These are phyloP conservation scores for Chytriomyces sp. DNA, from an alignment of 192 early-diverging fungal species.

Conservation along the genomic window DNA sequence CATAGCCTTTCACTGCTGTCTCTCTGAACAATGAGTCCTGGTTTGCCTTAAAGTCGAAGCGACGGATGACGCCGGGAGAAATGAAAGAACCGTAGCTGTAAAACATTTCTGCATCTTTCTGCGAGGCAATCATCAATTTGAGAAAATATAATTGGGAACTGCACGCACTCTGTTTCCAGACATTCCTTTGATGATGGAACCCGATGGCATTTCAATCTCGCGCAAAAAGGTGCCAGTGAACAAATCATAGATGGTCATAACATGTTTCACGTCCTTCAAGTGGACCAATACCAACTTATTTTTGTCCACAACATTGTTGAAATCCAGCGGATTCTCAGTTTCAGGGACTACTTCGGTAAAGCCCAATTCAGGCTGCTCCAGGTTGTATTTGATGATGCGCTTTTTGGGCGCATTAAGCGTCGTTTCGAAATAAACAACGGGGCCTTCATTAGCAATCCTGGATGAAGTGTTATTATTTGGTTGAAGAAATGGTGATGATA, in stretches of 20 bases:
- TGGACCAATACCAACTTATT: constrained; percentile 63
- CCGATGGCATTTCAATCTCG: constrained; percentile 52
- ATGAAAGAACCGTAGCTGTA: constrained; percentile 59
- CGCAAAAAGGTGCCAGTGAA: constrained; percentile 44
- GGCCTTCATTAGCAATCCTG: constrained; percentile 58
- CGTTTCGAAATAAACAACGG: constrained; percentile 64
- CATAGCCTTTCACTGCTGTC: constrained; percentile 48
- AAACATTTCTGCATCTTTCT: constrained; percentile 56
- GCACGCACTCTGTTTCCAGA: constrained; percentile 36
- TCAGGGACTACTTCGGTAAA: constrained; percentile 67
- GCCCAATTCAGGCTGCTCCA: constrained; percentile 48
- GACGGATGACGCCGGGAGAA: constrained; percentile 59
- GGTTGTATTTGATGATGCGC: constrained; percentile 65
- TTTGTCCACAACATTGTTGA: constrained; percentile 45
- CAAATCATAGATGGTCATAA: constrained; percentile 48
- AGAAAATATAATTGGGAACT: no score
- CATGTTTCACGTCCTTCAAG: constrained; percentile 65
- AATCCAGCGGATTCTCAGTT: constrained; percentile 50
- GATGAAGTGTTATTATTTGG: no score
- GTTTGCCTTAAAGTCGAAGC: constrained; percentile 55
- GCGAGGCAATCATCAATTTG: not conserved
- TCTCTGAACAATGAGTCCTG: constrained; percentile 47
- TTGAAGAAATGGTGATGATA: constrained; percentile 52
- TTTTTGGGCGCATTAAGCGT: constrained; percentile 62
- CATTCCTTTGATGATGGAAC: constrained; percentile 45